A percentile compares a stretch with the other conserved stretches of the same genome.
phyloP scores from a whole-genome alignment of 1,139 yeast genomes.

The Taphrina betulina region DNA sequence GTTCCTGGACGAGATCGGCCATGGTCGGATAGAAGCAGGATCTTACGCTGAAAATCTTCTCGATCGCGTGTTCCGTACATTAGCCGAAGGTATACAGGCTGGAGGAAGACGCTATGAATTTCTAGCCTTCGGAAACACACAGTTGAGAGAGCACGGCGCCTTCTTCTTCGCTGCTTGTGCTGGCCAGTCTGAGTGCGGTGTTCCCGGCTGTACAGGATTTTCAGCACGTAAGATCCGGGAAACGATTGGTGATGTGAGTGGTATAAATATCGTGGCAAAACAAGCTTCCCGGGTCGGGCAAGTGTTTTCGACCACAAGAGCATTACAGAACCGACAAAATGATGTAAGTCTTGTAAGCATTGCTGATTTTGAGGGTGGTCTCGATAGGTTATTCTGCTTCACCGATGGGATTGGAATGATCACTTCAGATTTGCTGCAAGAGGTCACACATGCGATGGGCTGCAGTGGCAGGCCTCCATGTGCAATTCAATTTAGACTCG shows the following conservation, averaged over 20 bases:
- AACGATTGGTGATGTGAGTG: constrained; percentile 33
- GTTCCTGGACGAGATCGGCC: constrained; percentile 14
- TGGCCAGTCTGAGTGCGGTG: not conserved
- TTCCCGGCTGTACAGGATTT: constrained; percentile 9
- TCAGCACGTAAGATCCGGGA: constrained; percentile 30
- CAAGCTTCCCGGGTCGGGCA: constrained; percentile 36
- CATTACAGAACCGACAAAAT: constrained; percentile 2
- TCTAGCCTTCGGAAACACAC: constrained; percentile 35
- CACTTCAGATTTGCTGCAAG: constrained; percentile 26
- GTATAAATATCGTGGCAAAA: constrained; percentile 25
- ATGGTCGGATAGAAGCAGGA: constrained; percentile 1
- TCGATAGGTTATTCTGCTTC: constrained; percentile 25
- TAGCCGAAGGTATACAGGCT: constrained; percentile 28
- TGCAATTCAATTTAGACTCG: constrained; percentile 35
- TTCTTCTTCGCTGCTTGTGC: constrained; percentile 29
- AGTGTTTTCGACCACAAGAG: constrained; percentile 35
- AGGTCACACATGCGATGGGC: constrained; percentile 22
- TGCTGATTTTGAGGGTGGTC: constrained; percentile 17
- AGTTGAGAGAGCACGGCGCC: constrained; percentile 36
- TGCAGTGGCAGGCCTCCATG: constrained; percentile 28
- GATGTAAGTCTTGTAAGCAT: not conserved
- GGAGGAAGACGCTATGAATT: constrained; percentile 33
- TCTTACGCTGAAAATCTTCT: constrained; percentile 7
- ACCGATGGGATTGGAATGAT: constrained; percentile 36
- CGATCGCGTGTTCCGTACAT: constrained; percentile 28